Evolutionary conservation across 805 yeast species (phyloP).

Genomic region (Crinitomyces ghanaensis): DNA sequence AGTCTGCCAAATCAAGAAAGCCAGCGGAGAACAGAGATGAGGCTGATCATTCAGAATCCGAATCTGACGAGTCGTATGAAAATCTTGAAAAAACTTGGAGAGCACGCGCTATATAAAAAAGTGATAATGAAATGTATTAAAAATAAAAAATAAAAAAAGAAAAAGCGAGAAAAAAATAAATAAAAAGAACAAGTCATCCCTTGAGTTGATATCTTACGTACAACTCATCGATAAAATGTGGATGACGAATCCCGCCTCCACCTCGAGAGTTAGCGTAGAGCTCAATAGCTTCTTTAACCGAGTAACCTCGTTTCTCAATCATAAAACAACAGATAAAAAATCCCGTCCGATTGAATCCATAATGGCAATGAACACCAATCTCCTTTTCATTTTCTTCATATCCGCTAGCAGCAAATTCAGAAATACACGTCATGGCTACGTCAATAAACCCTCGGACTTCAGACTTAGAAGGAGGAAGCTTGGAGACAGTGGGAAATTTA

Average conservation of each 20-base stretch:
- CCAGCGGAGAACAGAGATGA: constrained; percentile 1
- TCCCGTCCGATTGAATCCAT: constrained; percentile 73
- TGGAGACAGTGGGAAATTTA: constrained; percentile 69
- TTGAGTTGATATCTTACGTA: constrained; percentile 41
- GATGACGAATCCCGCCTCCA: constrained; percentile 72
- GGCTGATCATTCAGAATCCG: neutral
- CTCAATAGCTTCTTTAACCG: constrained; percentile 50
- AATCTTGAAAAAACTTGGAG: neutral
- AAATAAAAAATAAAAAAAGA: constrained; percentile 5
- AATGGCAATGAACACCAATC: constrained; percentile 63
- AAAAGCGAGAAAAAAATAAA: neutral
- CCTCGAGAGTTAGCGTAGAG: constrained; percentile 46
- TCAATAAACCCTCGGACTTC: constrained; percentile 47
- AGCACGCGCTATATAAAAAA: neutral
- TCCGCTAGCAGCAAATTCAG: too few relatives aligned
- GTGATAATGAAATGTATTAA: constrained; percentile 7
- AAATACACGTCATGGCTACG: constrained; percentile 38
- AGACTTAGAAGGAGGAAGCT: constrained; percentile 55
- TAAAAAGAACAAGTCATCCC: neutral
- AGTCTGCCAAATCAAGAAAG: neutral
- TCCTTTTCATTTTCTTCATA: constrained; percentile 9
- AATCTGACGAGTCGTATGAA: constrained; percentile 1
- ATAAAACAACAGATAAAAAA: constrained; percentile 59
- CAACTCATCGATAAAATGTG: constrained; percentile 62
- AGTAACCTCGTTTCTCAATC: constrained; percentile 47